Conservation (phyloP, 805 yeast species). For the Nakazawaea wyomingensis region DNA sequence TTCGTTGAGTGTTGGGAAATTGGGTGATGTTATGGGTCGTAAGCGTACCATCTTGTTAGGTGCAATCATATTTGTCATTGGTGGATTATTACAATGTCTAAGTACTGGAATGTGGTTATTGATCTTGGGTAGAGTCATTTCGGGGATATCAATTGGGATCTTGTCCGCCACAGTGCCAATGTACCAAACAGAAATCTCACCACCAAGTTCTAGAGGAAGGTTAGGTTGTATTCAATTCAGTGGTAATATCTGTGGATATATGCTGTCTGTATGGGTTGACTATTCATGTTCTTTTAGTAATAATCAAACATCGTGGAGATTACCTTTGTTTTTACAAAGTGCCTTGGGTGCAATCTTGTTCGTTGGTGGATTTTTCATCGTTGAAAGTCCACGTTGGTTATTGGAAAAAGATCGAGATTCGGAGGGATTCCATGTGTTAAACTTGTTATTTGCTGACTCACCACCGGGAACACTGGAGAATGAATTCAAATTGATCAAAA, state of each 20-base stretch:
- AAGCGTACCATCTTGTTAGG: constrained; percentile 72
- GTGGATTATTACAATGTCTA: constrained; percentile 68
- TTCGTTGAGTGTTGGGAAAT: constrained; percentile 65
- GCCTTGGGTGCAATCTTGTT: constrained; percentile 60
- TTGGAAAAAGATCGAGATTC: constrained; percentile 66
- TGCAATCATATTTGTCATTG: constrained; percentile 66
- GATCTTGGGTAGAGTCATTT: constrained; percentile 69
- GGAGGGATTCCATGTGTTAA: constrained; percentile 38
- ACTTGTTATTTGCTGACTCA: constrained; percentile 27
- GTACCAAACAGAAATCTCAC: constrained; percentile 84
- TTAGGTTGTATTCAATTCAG: constrained; percentile 86
- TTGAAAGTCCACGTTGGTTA: constrained; percentile 87
- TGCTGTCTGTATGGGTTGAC: constrained; percentile 83
- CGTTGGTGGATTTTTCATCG: constrained; percentile 70
- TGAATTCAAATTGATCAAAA: constrained; percentile 45
- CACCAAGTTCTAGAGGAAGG: constrained; percentile 80
- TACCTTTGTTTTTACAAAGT: constrained; percentile 74
- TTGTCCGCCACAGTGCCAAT: constrained; percentile 81
- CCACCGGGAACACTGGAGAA: constrained; percentile 23
- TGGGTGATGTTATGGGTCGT: constrained; percentile 77
- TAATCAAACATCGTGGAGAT: constrained; percentile 65
- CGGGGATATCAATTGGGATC: constrained; percentile 86
- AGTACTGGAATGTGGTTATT: constrained; percentile 49
- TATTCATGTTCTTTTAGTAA: constrained; percentile 65
- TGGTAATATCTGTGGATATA: constrained; percentile 78